phyloP scores from a whole-genome alignment of 148 eudicot genomes.

The Cornus suecica region DNA sequence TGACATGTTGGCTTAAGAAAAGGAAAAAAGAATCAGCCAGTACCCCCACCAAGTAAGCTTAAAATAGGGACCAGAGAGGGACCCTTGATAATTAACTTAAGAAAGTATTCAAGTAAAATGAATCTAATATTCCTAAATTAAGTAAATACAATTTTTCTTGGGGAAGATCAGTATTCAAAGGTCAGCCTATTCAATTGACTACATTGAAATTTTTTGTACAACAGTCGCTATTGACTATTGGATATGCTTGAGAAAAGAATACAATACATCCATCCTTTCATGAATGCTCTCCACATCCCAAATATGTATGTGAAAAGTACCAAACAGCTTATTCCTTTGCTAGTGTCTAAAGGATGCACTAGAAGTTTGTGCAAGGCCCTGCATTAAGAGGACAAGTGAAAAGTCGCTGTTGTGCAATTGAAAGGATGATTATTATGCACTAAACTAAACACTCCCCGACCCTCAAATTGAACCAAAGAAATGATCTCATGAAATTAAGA shows the following conservation, averaged over 20 bases:
- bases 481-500: background rate
- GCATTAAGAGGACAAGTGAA: background rate
- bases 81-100: background rate
- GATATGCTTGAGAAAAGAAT: no score
- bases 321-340: background rate
- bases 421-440: no score
- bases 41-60: background rate
- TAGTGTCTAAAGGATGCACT: conserved; percentile 2
- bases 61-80: background rate
- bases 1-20: background rate
- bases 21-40: background rate
- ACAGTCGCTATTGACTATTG: no score
- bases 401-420: background rate
- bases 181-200: background rate
- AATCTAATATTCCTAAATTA: background rate
- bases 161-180: background rate
- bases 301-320: no score
- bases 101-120: background rate
- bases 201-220: no score
- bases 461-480: background rate
- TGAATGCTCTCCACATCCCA: no score
- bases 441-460: no score
- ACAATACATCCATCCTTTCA: no score
- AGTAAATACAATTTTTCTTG: background rate
- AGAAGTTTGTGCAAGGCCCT: background rate